phyloP scores from a whole-genome alignment of 139 green algal species.

The Ulvella scutata region DNA sequence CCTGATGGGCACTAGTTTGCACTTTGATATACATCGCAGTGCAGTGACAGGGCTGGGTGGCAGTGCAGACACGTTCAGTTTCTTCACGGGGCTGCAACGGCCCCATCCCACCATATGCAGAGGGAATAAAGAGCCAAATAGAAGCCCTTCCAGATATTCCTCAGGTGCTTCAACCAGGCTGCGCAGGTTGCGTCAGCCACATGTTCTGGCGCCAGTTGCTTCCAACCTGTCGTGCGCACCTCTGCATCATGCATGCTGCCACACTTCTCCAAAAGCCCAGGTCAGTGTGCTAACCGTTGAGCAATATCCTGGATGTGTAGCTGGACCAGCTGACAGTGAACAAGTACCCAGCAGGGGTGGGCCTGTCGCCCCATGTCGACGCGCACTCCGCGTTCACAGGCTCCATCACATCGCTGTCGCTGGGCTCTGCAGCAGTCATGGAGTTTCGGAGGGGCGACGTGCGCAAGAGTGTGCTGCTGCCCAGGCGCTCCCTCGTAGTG shows the following conservation, averaged over 20 bases:
- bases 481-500: slow-evolving; percentile 68
- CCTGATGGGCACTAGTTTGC: slow-evolving; percentile 4
- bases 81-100: neutral
- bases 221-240: neutral
- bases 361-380: slow-evolving; percentile 84
- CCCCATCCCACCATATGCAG: neutral
- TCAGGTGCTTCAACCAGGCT: neutral
- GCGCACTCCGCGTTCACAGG: slow-evolving; percentile 85
- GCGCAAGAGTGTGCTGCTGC: slow-evolving; percentile 44
- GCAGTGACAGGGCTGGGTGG: neutral
- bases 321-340: slow-evolving; percentile 84
- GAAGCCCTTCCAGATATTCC: neutral
- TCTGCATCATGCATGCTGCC: neutral
- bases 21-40: neutral
- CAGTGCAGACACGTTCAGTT: slow-evolving; percentile 2
- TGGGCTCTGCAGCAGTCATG: slow-evolving; percentile 62
- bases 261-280: neutral
- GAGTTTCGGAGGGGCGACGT: slow-evolving; percentile 49
- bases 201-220: no score
- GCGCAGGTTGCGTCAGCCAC: neutral
- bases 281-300: slow-evolving; percentile 12
- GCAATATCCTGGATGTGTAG: neutral
- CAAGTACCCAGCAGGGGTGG: slow-evolving; percentile 81
- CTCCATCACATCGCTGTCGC: slow-evolving; percentile 68
- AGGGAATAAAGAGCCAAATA: slow-evolving; percentile 2